Base-by-base conservation (phyloP, 257 asterid genomes). In the Solanum pennellii region DNA sequence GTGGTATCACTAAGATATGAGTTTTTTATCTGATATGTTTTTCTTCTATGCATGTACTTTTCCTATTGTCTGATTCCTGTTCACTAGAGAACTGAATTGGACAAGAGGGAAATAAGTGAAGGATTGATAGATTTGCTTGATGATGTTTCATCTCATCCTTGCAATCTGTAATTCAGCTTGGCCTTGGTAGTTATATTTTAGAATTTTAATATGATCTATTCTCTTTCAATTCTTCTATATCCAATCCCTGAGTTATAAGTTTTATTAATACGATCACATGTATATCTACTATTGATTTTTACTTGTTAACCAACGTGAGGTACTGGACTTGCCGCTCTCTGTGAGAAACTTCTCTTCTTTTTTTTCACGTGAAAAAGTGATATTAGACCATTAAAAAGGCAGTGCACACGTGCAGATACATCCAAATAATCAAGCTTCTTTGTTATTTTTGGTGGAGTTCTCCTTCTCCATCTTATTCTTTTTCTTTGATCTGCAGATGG, bases 401-500 rank as follows among this genome's bases (percentile, higher is more conserved):
- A 5, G 85, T 82, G 69, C 45, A 18, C 21, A 25, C 8, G 20
- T 82, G 85, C 69, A 49, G 20, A 82, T 82, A 2, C 69, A 47
- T 82, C 85, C 45, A 49, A 31, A 27, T 29, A 18, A 18, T 10
- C 44, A 29, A 29, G 31, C 69, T 82, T 49, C 69, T 29, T 20
- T 20, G 20, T 6, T 47, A 29, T 49, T 49, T 82, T 49, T 31
- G 85, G 21, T 49, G 85, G 84, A 45, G 42, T 49, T 82, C 23
- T 59, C 66, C 66, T 62, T 33, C 83, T 88, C 65, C 42, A 86
- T 27, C 84, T 72, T 89, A 79, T 71, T 29, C 68, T 85, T 85
- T 82, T 62, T 29, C 86, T 86, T 85, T 83, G 87, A 82, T 87
- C 18, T 87, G 90, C 94, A 97, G 99, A 94, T 97, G 98, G 98